Conservation (phyloP, 352 stramenopile species). For the Globisporangium yorkense region DNA sequence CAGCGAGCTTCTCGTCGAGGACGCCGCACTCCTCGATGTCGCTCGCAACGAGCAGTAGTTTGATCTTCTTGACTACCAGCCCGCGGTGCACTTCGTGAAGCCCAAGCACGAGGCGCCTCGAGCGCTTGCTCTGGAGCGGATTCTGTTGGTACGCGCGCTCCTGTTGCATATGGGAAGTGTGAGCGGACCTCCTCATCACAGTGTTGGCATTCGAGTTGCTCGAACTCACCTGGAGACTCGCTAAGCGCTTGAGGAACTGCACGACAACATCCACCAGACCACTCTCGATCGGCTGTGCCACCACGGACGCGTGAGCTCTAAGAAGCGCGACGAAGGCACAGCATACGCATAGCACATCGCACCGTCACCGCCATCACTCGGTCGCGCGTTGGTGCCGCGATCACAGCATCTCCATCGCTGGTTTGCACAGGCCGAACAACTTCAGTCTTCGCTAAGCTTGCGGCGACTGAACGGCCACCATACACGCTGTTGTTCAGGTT, state of each 20-base stretch:
- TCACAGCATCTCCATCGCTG: background rate
- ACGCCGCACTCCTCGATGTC: slow-evolving; percentile 10
- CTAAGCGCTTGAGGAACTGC: slow-evolving; percentile 11
- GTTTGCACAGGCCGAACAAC: background rate
- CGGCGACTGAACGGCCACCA: slow-evolving; percentile 1
- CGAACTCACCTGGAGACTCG: slow-evolving; percentile 10
- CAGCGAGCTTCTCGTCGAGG: slow-evolving; percentile 8
- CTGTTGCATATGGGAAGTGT: background rate
- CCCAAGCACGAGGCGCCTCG: slow-evolving; percentile 12
- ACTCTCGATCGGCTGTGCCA: slow-evolving; percentile 1
- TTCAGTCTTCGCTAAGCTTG: background rate
- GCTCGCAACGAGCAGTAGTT: slow-evolving; percentile 7
- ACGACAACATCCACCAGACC: background rate
- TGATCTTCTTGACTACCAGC: slow-evolving; percentile 6
- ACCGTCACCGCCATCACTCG: background rate
- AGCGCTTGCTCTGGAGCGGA: slow-evolving; percentile 11
- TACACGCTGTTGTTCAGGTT: slow-evolving; percentile 5
- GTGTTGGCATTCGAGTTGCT: background rate
- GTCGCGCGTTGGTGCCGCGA: background rate
- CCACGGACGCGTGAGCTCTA: background rate
- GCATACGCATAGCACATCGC: background rate
- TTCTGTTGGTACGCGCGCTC: slow-evolving; percentile 12
- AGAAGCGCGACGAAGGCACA: background rate
- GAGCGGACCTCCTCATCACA: no score
- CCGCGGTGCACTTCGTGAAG: slow-evolving; percentile 13